A percentile compares a stretch with the other conserved stretches of the same genome.
These are phyloP conservation scores for Gynostemma pentaphyllum DNA, from an alignment of 306 rosid genomes.

Conservation along the genomic window DNA sequence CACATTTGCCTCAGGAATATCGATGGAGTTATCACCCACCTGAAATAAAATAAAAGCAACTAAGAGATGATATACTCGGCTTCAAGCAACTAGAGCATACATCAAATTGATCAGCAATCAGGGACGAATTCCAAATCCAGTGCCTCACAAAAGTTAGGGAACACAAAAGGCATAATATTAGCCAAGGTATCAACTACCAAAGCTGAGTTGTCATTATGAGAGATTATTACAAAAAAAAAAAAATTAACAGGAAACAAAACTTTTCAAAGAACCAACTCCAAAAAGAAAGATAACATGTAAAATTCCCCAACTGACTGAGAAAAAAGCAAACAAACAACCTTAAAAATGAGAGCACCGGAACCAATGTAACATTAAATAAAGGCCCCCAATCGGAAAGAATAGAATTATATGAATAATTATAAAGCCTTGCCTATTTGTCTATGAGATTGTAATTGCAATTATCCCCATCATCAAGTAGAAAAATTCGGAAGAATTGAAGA, in stretches of 20 bases:
- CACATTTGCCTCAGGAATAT: slow-evolving; percentile 96
- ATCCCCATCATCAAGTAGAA: not conserved
- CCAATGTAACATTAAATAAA: no score
- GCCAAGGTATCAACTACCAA: not conserved
- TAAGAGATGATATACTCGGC: not conserved
- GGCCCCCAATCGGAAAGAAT: no score
- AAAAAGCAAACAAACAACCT: no score
- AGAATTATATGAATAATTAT: no score
- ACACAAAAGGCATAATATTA: not conserved
- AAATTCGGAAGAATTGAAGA: not conserved
- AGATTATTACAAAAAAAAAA: no score
- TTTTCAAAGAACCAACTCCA: no score
- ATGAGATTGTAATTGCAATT: not conserved
- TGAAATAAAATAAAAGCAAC: slow-evolving; percentile 21
- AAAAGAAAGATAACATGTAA: no score
- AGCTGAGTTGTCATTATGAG: not conserved
- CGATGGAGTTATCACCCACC: slow-evolving; percentile 97
- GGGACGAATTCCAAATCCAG: not conserved
- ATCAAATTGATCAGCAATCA: not conserved
- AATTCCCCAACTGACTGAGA: no score
- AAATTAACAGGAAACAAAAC: no score
- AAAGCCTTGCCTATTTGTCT: not conserved
- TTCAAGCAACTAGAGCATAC: not conserved
- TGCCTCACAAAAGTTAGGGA: not conserved
- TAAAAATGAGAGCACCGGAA: no score